Conservation (phyloP, 164 flowering plant species). For the Protea cynaroides region DNA sequence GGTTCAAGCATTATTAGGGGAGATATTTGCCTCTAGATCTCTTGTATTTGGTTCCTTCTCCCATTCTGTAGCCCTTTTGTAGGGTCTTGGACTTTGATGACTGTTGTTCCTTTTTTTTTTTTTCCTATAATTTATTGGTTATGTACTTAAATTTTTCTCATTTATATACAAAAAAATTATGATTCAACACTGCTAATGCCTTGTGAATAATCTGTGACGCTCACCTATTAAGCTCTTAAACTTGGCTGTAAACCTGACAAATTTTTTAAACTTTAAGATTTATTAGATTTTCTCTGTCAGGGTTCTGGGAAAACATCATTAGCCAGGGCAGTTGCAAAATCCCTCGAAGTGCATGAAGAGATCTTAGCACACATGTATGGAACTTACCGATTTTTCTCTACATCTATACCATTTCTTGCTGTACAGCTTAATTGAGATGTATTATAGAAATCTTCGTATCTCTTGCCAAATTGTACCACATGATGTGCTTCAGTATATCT, state of each 20-base stretch:
- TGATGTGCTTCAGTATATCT: too few relatives aligned
- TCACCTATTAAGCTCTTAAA: too few relatives aligned
- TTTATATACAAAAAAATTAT: too few relatives aligned
- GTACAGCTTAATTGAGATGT: neutral
- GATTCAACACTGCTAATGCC: too few relatives aligned
- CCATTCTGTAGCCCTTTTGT: neutral
- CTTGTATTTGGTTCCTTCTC: too few relatives aligned
- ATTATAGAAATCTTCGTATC: too few relatives aligned
- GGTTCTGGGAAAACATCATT: constrained; percentile 93
- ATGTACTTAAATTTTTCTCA: too few relatives aligned
- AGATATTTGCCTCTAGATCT: too few relatives aligned
- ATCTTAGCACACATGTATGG: constrained; percentile 74
- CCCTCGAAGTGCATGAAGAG: constrained; percentile 48
- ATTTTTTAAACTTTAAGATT: neutral
- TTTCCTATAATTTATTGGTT: neutral
- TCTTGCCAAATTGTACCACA: too few relatives aligned
- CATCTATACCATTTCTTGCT: neutral
- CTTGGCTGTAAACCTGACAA: neutral
- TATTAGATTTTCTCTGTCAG: constrained; percentile 22
- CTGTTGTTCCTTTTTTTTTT: neutral
- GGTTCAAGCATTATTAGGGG: too few relatives aligned
- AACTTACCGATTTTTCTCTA: constrained; percentile 3
- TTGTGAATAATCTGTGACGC: too few relatives aligned
- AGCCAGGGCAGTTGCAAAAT: constrained; percentile 67
- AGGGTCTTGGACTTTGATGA: constrained; percentile 1